Base-by-base conservation (phyloP, 208 protist species). In the Leishmania martiniquensis region DNA sequence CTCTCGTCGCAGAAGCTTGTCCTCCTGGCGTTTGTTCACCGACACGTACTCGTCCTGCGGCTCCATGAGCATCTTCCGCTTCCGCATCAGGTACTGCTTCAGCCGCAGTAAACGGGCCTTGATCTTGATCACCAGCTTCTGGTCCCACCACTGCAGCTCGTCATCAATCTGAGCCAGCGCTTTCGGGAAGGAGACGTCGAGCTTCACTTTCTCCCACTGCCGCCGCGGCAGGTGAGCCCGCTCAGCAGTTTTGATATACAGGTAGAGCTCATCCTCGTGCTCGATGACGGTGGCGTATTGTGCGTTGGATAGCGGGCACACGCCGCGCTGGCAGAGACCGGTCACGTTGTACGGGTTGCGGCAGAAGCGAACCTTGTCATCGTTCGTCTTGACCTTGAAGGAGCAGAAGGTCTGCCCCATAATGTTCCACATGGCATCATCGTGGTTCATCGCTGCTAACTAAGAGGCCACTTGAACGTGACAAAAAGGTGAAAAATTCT, bases 221-320 rank as follows among this genome's bases (percentile, higher is more conserved):
- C 99, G 97, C 2, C 91, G 90, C 17, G 99, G 99, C 54, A 96
- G 92, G 88, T 99, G 99, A 13, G 98, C 98, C 59, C 99, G 93
- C 91, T 99, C 99, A 22, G 99, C 97, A 1, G 99, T 99, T 84
- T 99, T 99, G 52, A 99, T 97, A 90, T 99, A 99, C 15, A 99
- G 90, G 90, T 99, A 99, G 13, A 98, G 86, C 80, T 97, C 85
- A 70, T 99, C 98, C 66, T 99, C 93, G 63, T 99, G 90, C 90
- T 99, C 99, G 80, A 96, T 91, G 47, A 99, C 92, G 34, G 99
- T 99, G 59, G 99, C 98, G 85, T 99, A 99, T 79, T 98, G 97
- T 29, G 92, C 97, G 90, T 99, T 99, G 70, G 99, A 98, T 4
- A 99, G 92, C 20, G 99, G 99, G 86, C 99, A 99, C 25, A 98